phyloP scores from a whole-genome alignment of 2,329 filamentous ascomycete genomes.

The Alternaria hordeiaustralica region DNA sequence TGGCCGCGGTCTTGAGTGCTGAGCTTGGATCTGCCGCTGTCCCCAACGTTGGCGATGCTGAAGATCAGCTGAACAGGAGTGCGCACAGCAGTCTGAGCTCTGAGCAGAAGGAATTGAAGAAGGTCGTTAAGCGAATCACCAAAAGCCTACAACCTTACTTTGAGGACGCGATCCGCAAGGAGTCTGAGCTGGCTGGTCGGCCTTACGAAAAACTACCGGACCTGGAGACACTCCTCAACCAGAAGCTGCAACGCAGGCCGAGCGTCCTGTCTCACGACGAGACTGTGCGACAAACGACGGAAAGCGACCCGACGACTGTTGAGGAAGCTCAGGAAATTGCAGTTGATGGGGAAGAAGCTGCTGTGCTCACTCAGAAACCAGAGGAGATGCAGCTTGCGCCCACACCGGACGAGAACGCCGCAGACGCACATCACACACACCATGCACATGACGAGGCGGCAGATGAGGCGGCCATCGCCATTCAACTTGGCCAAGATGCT shows the following conservation, averaged over 20 bases:
- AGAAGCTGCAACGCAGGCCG: slow-evolving; percentile 63
- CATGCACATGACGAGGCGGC: slow-evolving; percentile 41
- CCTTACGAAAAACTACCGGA: slow-evolving; percentile 75
- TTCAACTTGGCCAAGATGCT: slow-evolving; percentile 41
- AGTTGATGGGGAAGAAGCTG: slow-evolving; percentile 19
- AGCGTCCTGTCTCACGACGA: slow-evolving; percentile 39
- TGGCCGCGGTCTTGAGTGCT: slow-evolving; percentile 63
- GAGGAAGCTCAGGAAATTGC: slow-evolving; percentile 18
- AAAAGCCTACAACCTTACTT: slow-evolving; percentile 80
- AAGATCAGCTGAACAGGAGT: slow-evolving; percentile 51
- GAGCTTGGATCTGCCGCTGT: slow-evolving; percentile 59
- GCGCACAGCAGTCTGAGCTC: slow-evolving; percentile 52
- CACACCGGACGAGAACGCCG: slow-evolving; percentile 45
- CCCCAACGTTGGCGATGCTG: slow-evolving; percentile 49
- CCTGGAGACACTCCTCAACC: slow-evolving; percentile 74
- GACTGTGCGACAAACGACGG: slow-evolving; percentile 30
- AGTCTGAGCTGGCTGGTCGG: slow-evolving; percentile 79
- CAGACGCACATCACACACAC: slow-evolving; percentile 35
- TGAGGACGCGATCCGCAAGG: slow-evolving; percentile 76
- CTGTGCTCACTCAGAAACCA: slow-evolving; percentile 22
- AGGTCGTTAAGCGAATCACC: slow-evolving; percentile 86
- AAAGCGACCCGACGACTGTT: slow-evolving; percentile 18
- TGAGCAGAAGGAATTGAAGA: slow-evolving; percentile 81
- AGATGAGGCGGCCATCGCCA: slow-evolving; percentile 46
- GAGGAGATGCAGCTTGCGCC: slow-evolving; percentile 39